A percentile compares a stretch with the other conserved stretches of the same genome.
Conservation (phyloP, 2,329 filamentous ascomycete genomes). For the Pseudocercospora cruenta region DNA sequence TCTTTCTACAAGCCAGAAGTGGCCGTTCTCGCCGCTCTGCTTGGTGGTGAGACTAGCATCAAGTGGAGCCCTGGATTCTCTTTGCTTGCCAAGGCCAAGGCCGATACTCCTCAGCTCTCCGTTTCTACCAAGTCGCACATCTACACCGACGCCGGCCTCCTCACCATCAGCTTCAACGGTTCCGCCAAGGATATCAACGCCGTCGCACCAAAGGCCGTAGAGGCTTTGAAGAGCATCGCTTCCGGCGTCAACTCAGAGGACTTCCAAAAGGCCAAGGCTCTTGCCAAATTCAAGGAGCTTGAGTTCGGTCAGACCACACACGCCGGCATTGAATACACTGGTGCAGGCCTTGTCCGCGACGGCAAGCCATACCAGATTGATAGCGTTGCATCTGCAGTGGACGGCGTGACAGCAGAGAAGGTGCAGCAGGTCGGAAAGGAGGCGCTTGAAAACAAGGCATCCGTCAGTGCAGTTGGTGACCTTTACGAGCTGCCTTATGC, state of each 20-base stretch:
- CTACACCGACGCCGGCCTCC: slow-evolving; percentile 93
- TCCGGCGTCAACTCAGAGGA: slow-evolving; percentile 75
- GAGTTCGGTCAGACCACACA: slow-evolving; percentile 78
- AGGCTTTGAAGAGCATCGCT: slow-evolving; percentile 79
- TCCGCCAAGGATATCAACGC: slow-evolving; percentile 71
- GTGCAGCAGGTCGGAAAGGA: slow-evolving; percentile 90
- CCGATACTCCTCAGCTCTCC: slow-evolving; percentile 66
- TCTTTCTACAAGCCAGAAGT: slow-evolving; percentile 85
- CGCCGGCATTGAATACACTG: slow-evolving; percentile 79
- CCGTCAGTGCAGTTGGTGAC: slow-evolving; percentile 88
- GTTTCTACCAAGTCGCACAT: slow-evolving; percentile 76
- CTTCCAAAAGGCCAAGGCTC: slow-evolving; percentile 85
- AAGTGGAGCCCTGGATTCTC: slow-evolving; percentile 97
- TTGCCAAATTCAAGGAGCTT: slow-evolving; percentile 90
- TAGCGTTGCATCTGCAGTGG: slow-evolving; percentile 76
- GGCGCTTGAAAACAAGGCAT: slow-evolving; percentile 84
- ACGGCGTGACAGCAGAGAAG: slow-evolving; percentile 79
- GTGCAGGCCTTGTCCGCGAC: slow-evolving; percentile 78
- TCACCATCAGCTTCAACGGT: slow-evolving; percentile 81
- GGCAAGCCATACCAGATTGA: slow-evolving; percentile 83
- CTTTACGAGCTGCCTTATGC: slow-evolving; percentile 88
- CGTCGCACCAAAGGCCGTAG: slow-evolving; percentile 75
- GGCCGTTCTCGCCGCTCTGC: slow-evolving; percentile 81
- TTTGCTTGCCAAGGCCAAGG: slow-evolving; percentile 77
- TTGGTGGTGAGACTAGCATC: slow-evolving; percentile 87